Conservation (phyloP, 2,329 filamentous ascomycete genomes). For the Cadophora sp. region DNA sequence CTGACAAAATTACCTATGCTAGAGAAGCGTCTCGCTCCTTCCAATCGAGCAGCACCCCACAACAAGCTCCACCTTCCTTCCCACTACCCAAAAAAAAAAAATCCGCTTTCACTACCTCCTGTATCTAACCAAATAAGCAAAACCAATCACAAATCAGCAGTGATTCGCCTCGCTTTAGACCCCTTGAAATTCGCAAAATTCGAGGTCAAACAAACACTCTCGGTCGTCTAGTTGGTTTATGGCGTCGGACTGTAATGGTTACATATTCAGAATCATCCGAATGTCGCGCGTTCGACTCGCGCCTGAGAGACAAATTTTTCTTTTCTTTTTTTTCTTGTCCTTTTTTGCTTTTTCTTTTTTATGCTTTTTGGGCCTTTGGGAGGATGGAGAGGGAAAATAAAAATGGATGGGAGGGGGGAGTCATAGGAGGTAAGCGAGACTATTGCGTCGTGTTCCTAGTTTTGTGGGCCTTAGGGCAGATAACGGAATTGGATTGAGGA, state of each 20-base stretch:
- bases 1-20: too few species aligned
- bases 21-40: too few species aligned
- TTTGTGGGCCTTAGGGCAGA: slow-evolving; percentile 13
- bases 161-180: neutral
- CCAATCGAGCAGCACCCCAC: neutral
- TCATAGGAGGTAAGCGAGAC: neutral
- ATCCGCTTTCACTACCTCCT: neutral
- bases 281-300: slow-evolving; percentile 33
- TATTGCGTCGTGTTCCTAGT: too few species aligned
- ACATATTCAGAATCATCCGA: slow-evolving; percentile 23
- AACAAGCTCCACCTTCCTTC: neutral
- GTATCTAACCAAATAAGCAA: neutral
- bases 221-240: slow-evolving; percentile 33
- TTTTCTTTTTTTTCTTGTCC: slow-evolving; percentile 1
- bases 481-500: too few species aligned
- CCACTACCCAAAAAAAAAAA: neutral
- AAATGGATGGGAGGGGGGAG: neutral
- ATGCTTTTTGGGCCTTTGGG: too few species aligned
- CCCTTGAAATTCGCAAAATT: neutral
- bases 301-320: slow-evolving; percentile 24
- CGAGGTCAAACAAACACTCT: slow-evolving; percentile 15
- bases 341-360: slow-evolving; percentile 3
- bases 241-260: slow-evolving; percentile 30
- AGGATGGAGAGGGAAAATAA: neutral
- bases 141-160: neutral